Base-by-base conservation (phyloP, 495 filamentous ascomycete species). In the Daldinia decipiens region DNA sequence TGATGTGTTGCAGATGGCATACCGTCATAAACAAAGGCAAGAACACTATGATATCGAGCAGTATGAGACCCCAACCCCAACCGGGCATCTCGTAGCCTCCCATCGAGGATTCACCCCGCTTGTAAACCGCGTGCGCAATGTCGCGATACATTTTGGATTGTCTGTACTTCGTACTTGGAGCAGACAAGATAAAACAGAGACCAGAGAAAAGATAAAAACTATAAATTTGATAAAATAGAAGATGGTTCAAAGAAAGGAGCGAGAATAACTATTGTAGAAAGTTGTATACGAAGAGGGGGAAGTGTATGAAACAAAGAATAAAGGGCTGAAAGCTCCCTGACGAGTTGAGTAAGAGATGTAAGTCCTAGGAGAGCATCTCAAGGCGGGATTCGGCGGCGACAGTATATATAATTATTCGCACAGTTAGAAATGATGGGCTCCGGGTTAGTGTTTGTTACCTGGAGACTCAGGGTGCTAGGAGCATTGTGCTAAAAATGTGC, bases 1-100 rank as follows among this genome's bases (percentile, higher is more conserved):
- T 17, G 36, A 19, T 24, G 8, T 5, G 9, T 59, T 7, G 56
- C 13, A 17, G 27, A 31, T 45, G 0, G 17, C 58, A 39, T 78
- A 84, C 82, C 38, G 76, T 55, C 47, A 82, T 5, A 29, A 79
- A 51, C 19, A 78, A 40, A 36, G 82, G 82, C 40, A 82, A 32
- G 73, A 84, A 82, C 43, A 82, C 7, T 9, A 84, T 4, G 54
- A 78, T 17, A 53, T 82, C 74, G 29, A 68, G 47, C 7, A 81
- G 9, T 45, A 77, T 17, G 24, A 77, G 17, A n/a, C 38, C 67
- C 67, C 70, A 74, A 21, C 69, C 71, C 77, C 77, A 79, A 24
- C 56, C 67, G n/a, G 77, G 77, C 64, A 78, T 68, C 65, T 77
- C 38, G 56, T 76, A 75, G 62, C 54, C 70, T 31, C 53, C 61